phyloP scores from a whole-genome alignment of 495 filamentous ascomycete genomes.

The Aspergillus nanangensis region DNA sequence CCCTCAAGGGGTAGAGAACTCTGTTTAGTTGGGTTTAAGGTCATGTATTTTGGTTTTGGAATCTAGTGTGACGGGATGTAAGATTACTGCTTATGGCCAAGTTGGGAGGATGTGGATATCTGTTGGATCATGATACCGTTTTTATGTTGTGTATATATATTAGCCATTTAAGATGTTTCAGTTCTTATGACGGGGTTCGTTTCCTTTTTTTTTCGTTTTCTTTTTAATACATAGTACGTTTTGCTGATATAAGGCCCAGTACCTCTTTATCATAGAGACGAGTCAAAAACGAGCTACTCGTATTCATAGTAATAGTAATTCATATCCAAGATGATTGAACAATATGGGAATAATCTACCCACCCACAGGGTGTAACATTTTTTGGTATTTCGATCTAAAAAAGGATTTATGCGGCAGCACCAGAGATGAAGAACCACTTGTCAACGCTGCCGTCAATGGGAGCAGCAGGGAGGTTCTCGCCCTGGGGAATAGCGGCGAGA shows the following conservation, averaged over 20 bases:
- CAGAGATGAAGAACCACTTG: conserved; percentile 99
- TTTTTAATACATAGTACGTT: too few species aligned
- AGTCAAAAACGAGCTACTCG: too few species aligned
- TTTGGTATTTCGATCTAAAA: conserved; percentile 16
- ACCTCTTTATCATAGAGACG: too few species aligned
- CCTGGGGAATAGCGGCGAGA: conserved; percentile 65
- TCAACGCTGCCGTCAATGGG: conserved; percentile 95
- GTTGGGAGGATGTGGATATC: too few species aligned
- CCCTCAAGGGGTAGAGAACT: conserved; percentile 55
- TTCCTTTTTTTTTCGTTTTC: too few species aligned
- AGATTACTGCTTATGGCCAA: too few species aligned
- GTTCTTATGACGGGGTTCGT: neutral
- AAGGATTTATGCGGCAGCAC: conserved; percentile 73
- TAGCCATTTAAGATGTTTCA: neutral
- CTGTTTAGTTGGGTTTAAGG: neutral
- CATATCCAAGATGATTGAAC: too few species aligned
- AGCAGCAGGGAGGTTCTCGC: conserved; percentile 72
- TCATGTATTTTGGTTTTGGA: neutral
- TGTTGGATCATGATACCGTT: conserved; percentile 12
- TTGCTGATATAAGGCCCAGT: too few species aligned
- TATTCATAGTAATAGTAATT: too few species aligned
- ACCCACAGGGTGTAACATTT: conserved; percentile 4
- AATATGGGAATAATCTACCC: too few species aligned
- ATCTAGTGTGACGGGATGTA: neutral
- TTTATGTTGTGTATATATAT: conserved; percentile 5